Evolutionary conservation across 345 rosid genomes (phyloP), one percentile per base, ranked within the genome.

Genomic region (Pelargonium nanum): DNA sequence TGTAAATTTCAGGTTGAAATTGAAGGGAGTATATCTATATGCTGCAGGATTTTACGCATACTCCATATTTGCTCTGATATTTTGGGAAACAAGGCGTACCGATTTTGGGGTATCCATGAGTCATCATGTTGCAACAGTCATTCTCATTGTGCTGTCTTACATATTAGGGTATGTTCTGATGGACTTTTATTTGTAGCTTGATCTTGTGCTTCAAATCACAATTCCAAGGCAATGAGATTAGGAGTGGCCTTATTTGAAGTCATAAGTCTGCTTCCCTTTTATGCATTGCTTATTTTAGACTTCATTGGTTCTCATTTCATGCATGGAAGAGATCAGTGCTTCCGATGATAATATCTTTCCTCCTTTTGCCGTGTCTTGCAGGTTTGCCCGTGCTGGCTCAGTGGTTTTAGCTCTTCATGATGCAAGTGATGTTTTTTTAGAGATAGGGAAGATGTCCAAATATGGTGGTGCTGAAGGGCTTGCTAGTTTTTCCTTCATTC

Each of bases 31-130:
- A 45, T 94, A 94, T 59, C 88, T 94, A 96, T 94, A 72, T 75
- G 75, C 78, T 64, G 96, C 93, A 67, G 99, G 99, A 26, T 94
- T 94, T 73, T 94, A 94, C 77, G 65, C 92, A 0, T 94, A 94
- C 78, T 90, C 97, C 21, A 90, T 94, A 59, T 86, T 90, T 56
- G 97, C 99, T 51, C 73, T 94, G 72, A 71, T 94, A 7, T 90
- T 84, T 67, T 94, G 99, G 99, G 99, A 90, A 77, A 94, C 99
- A 57, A 86, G 97, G 74, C 82, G 99, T n/a, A 83, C 95, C 17
- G 97, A 94, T 71, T 94, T 94, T 51, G 95, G 96, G 26, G 97
- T 94, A 70, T 90, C 96, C 0, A 94, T 94, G 97, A 70, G 93
- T 65, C 99, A 94, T 78, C 96, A 94, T 71, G 77, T 94, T 67